Evolutionary conservation across 192 early-diverging fungal genomes (phyloP), one percentile per base, ranked within the genome.

Genomic region (Coemansia sp.): DNA sequence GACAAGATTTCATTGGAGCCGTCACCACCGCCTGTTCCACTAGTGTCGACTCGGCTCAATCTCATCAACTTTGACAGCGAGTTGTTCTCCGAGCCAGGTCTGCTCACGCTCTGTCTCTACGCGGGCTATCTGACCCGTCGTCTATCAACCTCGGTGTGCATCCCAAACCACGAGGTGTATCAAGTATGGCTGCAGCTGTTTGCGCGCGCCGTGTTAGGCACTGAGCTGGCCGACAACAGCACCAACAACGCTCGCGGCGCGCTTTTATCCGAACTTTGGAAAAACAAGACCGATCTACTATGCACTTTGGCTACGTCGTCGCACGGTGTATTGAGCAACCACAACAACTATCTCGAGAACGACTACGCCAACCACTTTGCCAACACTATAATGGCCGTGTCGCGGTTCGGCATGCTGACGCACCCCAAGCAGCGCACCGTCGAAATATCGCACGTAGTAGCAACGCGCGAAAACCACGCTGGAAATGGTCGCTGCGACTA

Each of bases 311-410:
- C 70, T 10, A 72, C 50, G 7, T 72, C 69, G 8, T 72, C 73
- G 24, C 79, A 75, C 24, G 67, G 70, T 0, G 73, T 75, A 27
- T 60, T 81, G 16, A 81, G 73, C 63, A 81, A 75, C 71, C 79
- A 81, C 64, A 73, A 75, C 64, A 53, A 55, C 27, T 81, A 68
- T 31, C 13, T 29, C 0, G 73, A 81, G 46, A 70, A 63, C 12
- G 79, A 81, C 57, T 81, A 81, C 41, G 70, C 79, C 61, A 81
- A 81, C 71, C 73, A 75, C 34, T 57, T 81, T 18, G 73, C 79
- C 57, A 72, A 72, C 44, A 69, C 79, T 1, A 41, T 75, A 33
- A 60, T 75, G 66, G 73, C 70, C 20, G 73, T 75, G 13, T 68
- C 66, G 7, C 70, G 70, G 2, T 69, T 72, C 29, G 73, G 79